phyloP scores from a whole-genome alignment of 768 basidiomycete genomes.

The Amanita phalloides region DNA sequence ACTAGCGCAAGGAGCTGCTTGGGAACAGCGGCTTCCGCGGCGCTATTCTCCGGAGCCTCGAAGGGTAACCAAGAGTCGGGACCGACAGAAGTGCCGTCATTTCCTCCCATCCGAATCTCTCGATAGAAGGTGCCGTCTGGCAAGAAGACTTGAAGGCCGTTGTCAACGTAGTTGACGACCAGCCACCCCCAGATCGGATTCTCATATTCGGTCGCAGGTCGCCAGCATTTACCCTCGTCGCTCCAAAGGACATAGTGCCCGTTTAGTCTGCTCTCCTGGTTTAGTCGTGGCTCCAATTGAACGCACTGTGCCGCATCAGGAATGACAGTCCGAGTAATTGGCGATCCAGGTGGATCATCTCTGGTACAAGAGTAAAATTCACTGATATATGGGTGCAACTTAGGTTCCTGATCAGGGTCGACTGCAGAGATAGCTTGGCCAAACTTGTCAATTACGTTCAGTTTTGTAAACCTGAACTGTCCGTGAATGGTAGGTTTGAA shows the following conservation, averaged over 20 bases:
- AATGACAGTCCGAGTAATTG: not conserved
- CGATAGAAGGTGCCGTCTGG: not conserved
- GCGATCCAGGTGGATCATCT: too few relatives aligned
- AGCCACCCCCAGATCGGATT: not conserved
- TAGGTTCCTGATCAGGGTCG: too few relatives aligned
- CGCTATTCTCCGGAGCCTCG: too few relatives aligned
- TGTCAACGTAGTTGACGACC: not conserved
- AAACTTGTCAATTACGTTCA: not conserved
- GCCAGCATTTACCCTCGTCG: not conserved
- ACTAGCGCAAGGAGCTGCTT: not conserved
- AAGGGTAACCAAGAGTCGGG: too few relatives aligned
- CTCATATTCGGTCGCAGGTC: not conserved
- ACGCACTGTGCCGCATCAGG: not conserved
- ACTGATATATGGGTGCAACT: too few relatives aligned
- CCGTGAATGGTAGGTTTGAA: not conserved
- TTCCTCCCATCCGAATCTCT: not conserved
- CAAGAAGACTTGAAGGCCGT: not conserved
- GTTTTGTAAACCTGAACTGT: not conserved
- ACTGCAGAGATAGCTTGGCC: too few relatives aligned
- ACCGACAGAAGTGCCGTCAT: too few relatives aligned
- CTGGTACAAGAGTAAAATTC: too few relatives aligned
- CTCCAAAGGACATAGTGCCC: not conserved
- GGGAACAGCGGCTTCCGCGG: too few relatives aligned
- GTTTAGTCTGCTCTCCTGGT: not conserved
- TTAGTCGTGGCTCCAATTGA: not conserved